Base-by-base conservation (phyloP, 441 rosid genomes). In the Macaranga tanarius region DNA sequence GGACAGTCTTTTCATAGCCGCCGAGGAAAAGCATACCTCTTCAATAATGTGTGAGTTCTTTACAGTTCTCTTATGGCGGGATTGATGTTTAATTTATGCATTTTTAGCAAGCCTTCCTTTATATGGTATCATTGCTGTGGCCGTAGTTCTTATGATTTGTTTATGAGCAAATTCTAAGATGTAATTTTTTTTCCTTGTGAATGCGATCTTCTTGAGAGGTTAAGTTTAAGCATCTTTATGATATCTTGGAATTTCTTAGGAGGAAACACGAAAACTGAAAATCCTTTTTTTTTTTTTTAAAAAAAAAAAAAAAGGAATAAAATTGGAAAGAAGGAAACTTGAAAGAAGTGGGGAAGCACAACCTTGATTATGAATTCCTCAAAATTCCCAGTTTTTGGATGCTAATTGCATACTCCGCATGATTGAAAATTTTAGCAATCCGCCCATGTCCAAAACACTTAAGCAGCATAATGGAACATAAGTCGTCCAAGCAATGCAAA, bases 11-110 rank as follows among this genome's bases (percentile, higher is more conserved):
- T 93, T 76, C 92, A 85, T 75, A 80, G 85, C 75, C 92, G 92
- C 60, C 75, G 86, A 62, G 97, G 98, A 76, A 91, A 91, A 81
- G 97, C 98, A n/a, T 93, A 91, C 79, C 98, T 89, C 73, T 91
- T 93, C 79, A 93, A 82, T 71, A 87, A 86, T n/a, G 90, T 76
- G 95, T 93, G 81, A 84, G 95, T 82, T 67, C 80, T 71, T 73
- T 25, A 19, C 42, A 15, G 65, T 31, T 75, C 66, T 19, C 42
- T 64, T 44, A 9, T 69, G 34, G 54, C 5, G 12, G 7, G 15
- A 20, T n/a, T 44, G 10, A 23, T 57, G 10, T 31, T 31, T 31
- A 31, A 31, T 31, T 31, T 2, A 31, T 31, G 38, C 38, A 2
- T 31, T 31, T 31, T 31, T n/a, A n/a, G n/a, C n/a, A n/a, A n/a